Conservation (phyloP, 805 yeast species). For the Ogataea trehalophila region DNA sequence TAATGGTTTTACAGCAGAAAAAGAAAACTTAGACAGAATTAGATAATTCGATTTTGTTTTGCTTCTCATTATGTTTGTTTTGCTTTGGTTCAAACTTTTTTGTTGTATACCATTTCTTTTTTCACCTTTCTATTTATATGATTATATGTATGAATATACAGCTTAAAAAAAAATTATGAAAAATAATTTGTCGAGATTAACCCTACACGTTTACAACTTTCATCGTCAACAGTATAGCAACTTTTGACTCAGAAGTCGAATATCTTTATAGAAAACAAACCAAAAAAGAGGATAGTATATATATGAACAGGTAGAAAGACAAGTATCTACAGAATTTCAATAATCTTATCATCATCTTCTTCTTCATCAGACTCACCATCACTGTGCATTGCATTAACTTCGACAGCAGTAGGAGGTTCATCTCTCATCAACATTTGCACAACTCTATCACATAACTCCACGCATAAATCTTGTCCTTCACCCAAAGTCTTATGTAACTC, state of each 20-base stretch:
- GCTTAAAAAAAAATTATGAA: too few relatives aligned
- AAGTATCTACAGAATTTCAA: slow-evolving; percentile 39
- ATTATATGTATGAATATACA: too few relatives aligned
- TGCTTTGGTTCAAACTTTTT: too few relatives aligned
- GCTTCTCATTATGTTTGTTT: too few relatives aligned
- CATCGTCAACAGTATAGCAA: neutral
- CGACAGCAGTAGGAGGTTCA: slow-evolving; percentile 50
- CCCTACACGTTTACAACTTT: neutral
- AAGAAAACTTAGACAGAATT: too few relatives aligned
- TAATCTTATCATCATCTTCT: slow-evolving; percentile 44
- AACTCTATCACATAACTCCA: slow-evolving; percentile 72
- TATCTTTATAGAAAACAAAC: neutral
- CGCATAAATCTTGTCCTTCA: slow-evolving; percentile 36
- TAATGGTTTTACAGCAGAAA: too few relatives aligned
- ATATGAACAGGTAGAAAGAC: neutral
- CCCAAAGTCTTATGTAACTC: slow-evolving; percentile 65
- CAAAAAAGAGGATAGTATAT: neutral
- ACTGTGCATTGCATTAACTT: slow-evolving; percentile 41
- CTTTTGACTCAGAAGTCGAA: neutral
- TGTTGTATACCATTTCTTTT: too few relatives aligned
- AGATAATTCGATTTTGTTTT: too few relatives aligned
- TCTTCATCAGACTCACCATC: slow-evolving; percentile 42
- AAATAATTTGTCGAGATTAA: neutral
- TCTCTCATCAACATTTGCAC: slow-evolving; percentile 94
- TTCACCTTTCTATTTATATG: too few relatives aligned